These are phyloP conservation scores for Penicillium griseofulvum DNA, from an alignment of 2,329 filamentous ascomycete genomes.

Conservation along the genomic window DNA sequence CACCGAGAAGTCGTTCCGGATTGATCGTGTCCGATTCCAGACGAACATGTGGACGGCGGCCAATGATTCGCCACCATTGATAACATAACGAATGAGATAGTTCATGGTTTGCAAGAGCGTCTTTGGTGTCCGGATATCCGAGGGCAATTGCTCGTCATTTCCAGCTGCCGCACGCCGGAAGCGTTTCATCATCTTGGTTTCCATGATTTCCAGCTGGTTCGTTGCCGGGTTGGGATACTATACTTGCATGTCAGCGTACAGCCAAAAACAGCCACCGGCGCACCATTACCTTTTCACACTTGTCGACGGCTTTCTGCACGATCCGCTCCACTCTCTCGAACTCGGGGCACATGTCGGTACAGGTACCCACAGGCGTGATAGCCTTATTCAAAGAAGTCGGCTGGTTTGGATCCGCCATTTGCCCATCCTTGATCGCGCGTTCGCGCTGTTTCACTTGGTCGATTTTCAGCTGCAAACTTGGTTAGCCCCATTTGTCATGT, in stretches of 20 bases:
- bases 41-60: slow-evolving; percentile 60
- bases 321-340: slow-evolving; percentile 62
- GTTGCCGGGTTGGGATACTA: slow-evolving; percentile 39
- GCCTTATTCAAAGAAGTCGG: slow-evolving; percentile 59
- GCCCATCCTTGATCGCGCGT: slow-evolving; percentile 52
- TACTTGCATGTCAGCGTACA: slow-evolving; percentile 5
- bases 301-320: slow-evolving; percentile 60
- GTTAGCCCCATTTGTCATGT: neutral
- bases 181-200: slow-evolving; percentile 59
- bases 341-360: slow-evolving; percentile 64
- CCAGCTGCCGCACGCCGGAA: slow-evolving; percentile 63
- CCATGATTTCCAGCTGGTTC: slow-evolving; percentile 34
- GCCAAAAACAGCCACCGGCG: neutral
- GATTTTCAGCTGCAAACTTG: slow-evolving; percentile 45
- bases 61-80: slow-evolving; percentile 51
- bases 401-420: slow-evolving; percentile 59
- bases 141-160: slow-evolving; percentile 61
- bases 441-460: slow-evolving; percentile 51
- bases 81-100: slow-evolving; percentile 50
- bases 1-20: slow-evolving; percentile 65
- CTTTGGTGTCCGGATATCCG: slow-evolving; percentile 60
- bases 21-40: slow-evolving; percentile 64
- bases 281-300: slow-evolving; percentile 54
- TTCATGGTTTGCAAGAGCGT: slow-evolving; percentile 48
- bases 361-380: slow-evolving; percentile 61